These are phyloP conservation scores for Wickerhamiella allomyrinae DNA, from an alignment of 805 yeast genomes.

Conservation along the genomic window DNA sequence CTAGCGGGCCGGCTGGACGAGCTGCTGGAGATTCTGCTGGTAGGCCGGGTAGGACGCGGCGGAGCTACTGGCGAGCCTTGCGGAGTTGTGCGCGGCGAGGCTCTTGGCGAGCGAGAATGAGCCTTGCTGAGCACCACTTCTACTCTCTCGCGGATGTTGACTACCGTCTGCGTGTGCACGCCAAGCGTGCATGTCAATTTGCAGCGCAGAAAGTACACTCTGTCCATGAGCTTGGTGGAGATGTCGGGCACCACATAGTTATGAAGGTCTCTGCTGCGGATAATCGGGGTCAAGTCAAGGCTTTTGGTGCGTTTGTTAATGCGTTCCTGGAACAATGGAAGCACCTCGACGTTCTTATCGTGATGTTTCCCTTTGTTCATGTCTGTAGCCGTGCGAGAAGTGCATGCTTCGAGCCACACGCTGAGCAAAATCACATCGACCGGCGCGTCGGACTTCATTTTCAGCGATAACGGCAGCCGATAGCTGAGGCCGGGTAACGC, in stretches of 20 bases:
- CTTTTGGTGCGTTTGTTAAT: not conserved
- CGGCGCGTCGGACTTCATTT: not conserved
- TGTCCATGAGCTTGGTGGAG: not conserved
- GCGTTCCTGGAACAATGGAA: not conserved
- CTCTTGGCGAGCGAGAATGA: too few relatives aligned
- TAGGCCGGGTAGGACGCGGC: too few relatives aligned
- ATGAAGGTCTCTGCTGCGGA: not conserved
- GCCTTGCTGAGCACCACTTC: too few relatives aligned
- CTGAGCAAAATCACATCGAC: not conserved
- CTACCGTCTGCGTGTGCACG: not conserved
- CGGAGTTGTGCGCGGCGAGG: too few relatives aligned
- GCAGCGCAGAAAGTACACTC: not conserved
- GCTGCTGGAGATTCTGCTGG: too few relatives aligned
- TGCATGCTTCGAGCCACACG: not conserved
- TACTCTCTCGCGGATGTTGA: not conserved
- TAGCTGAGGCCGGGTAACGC: not conserved
- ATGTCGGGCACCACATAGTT: not conserved
- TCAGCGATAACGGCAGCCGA: not conserved
- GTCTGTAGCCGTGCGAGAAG: not conserved
- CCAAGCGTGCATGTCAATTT: not conserved
- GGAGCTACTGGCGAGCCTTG: too few relatives aligned
- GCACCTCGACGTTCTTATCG: not conserved
- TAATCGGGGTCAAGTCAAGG: not conserved
- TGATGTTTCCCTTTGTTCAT: not conserved
- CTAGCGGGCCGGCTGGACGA: too few relatives aligned